Evolutionary conservation across 805 yeast genomes (phyloP).

Genomic region (Lipomyces japonicus): DNA sequence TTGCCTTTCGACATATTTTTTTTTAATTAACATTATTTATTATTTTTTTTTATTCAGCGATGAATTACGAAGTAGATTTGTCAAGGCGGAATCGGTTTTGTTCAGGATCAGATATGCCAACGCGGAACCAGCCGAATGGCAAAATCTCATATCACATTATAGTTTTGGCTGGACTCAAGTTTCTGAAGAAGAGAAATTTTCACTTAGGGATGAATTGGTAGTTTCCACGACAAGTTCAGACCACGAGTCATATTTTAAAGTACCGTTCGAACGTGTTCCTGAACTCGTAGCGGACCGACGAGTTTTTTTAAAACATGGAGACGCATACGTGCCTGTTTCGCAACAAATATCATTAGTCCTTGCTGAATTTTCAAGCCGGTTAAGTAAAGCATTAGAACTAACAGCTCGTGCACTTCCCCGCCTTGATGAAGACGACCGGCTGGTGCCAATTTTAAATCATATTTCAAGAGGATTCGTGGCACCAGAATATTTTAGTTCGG

Average conservation of each 20-base stretch:
- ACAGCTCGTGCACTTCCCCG: constrained; percentile 79
- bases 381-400: constrained; percentile 51
- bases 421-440: constrained; percentile 85
- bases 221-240: constrained; percentile 47
- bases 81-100: constrained; percentile 68
- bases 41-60: constrained; percentile 41
- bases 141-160: constrained; percentile 51
- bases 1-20: neutral
- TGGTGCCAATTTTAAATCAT: constrained; percentile 78
- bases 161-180: constrained; percentile 73
- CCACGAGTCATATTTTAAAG: constrained; percentile 68
- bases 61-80: constrained; percentile 75
- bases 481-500: constrained; percentile 42
- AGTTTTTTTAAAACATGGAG: constrained; percentile 64
- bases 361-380: constrained; percentile 57
- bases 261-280: constrained; percentile 82
- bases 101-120: constrained; percentile 69
- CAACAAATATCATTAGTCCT: constrained; percentile 69
- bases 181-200: constrained; percentile 54
- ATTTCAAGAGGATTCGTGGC: constrained; percentile 64
- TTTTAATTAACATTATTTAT: neutral
- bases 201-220: constrained; percentile 49
- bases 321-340: constrained; percentile 79
- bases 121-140: constrained; percentile 63
- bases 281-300: constrained; percentile 71